phyloP scores from a whole-genome alignment of 768 basidiomycete species.

The Tylopilus plumbeoviolaceoides region DNA sequence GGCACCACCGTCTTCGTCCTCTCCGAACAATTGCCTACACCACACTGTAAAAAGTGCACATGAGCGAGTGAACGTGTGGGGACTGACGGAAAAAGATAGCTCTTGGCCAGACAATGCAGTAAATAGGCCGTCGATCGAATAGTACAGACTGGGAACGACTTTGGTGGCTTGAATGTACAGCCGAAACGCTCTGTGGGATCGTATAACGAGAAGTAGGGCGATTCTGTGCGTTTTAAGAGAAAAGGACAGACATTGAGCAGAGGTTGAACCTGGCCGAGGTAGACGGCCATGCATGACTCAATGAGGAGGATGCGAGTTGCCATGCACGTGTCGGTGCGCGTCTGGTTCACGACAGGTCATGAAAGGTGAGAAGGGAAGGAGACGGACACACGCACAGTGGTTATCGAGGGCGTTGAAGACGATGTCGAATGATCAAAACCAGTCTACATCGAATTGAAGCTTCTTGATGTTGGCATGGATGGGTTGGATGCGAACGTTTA shows the following conservation, averaged over 20 bases:
- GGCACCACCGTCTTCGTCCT: conserved; percentile 75
- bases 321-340: conserved; percentile 93
- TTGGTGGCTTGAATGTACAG: conserved; percentile 90
- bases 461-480: conserved; percentile 99
- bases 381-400: conserved; percentile 56
- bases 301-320: conserved; percentile 87
- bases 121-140: conserved; percentile 95
- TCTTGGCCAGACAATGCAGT: conserved; percentile 99
- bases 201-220: conserved; percentile 37
- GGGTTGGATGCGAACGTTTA: conserved; percentile 80
- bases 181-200: conserved; percentile 93
- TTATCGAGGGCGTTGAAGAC: conserved; percentile 97
- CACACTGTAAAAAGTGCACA: not conserved
- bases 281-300: conserved; percentile 96
- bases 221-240: not conserved
- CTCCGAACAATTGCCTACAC: conserved; percentile 91
- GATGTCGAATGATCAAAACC: conserved; percentile 89
- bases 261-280: conserved; percentile 95
- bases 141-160: conserved; percentile 95
- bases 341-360: conserved; percentile 43
- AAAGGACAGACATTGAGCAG: conserved; percentile 63
- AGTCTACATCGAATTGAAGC: conserved; percentile 78
- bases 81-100: conserved; percentile 88
- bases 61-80: not conserved
- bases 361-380: not conserved